Conservation (phyloP, 2,329 filamentous ascomycete genomes). For the Fusarium sp. region DNA sequence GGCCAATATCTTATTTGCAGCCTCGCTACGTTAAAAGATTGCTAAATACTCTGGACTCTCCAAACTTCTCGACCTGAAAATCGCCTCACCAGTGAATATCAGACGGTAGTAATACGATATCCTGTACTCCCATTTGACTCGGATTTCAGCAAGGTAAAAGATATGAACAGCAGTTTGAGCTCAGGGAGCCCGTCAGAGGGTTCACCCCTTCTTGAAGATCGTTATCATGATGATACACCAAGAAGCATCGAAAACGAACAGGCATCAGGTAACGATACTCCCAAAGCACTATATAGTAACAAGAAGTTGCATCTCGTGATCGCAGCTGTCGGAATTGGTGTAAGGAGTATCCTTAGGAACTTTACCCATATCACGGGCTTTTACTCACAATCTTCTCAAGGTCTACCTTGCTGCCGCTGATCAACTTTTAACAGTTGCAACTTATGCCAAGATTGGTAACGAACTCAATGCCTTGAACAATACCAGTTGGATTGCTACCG, state of each 20-base stretch:
- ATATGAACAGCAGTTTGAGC: constrained; percentile 18
- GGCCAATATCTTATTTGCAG: neutral
- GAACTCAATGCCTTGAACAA: constrained; percentile 78
- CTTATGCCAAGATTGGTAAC: constrained; percentile 80
- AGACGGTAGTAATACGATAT: neutral
- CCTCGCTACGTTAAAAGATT: neutral
- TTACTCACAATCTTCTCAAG: constrained; percentile 48
- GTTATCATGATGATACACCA: neutral
- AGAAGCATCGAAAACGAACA: constrained; percentile 26
- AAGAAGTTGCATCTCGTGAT: constrained; percentile 51
- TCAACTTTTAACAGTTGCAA: constrained; percentile 80
- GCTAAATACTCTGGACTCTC: neutral
- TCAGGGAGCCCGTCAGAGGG: constrained; percentile 30
- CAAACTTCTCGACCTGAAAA: neutral
- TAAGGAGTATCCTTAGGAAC: constrained; percentile 17
- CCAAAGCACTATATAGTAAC: constrained; percentile 24
- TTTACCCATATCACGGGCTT: neutral
- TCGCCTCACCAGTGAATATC: neutral
- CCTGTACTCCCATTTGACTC: neutral
- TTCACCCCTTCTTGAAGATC: constrained; percentile 42
- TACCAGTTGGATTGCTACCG: constrained; percentile 76
- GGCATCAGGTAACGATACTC: neutral
- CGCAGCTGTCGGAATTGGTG: constrained; percentile 51
- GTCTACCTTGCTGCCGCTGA: constrained; percentile 78
- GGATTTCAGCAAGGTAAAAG: neutral